Base-by-base conservation (phyloP, 2,329 filamentous ascomycete species). In the Neonectria neomacrospora region DNA sequence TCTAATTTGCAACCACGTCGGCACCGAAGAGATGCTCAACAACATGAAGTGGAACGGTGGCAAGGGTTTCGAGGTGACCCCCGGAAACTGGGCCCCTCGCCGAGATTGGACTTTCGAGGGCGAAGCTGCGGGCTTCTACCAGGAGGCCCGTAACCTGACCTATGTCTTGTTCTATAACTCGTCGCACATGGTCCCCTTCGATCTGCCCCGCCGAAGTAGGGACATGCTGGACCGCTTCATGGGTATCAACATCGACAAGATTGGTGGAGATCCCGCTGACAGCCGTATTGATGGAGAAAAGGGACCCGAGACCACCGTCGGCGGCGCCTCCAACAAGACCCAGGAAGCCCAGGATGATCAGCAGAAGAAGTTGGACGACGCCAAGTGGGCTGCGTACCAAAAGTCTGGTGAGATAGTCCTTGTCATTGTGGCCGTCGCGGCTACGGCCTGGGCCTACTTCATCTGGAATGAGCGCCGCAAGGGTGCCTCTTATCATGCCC, bases 151-250 rank as follows among this genome's bases (percentile, higher is more conserved):
- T 68, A 99, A 99, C 79, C 81, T 99, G 65, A 97, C 96, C 1
- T 99, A 99, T 75, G 90, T 99, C 32, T 85, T 96, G 42, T 97
- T 98, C 80, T 93, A 97, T 83, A 97, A 99, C 78, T 90, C 93
- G 16, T 97, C 92, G 53, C 96, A 99, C 79, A 99, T 99, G 96
- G 96, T 99, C 1, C 96, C 96, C 1, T 98, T 96, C 74, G 95
- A 99, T 78, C 92, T 91, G 72, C 90, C 95, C 1, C 89, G 93
- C 51, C 90, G 94, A 64, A 91, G 90, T 20, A 88, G 95, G 65
- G 96, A 98, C 77, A 99, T 99, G 96, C 88, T 99, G 16, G 95
- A 99, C 79, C 91, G 96, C 42, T 97, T 99, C 80, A 93, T 98
- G 86, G 88, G 89, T 52, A 93, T 99, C 42, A 94, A 98, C 75